A percentile compares a stretch with the other conserved stretches of the same genome.
Conservation (phyloP, 192 early-diverging fungal genomes). For the Backusella australiensis region DNA sequence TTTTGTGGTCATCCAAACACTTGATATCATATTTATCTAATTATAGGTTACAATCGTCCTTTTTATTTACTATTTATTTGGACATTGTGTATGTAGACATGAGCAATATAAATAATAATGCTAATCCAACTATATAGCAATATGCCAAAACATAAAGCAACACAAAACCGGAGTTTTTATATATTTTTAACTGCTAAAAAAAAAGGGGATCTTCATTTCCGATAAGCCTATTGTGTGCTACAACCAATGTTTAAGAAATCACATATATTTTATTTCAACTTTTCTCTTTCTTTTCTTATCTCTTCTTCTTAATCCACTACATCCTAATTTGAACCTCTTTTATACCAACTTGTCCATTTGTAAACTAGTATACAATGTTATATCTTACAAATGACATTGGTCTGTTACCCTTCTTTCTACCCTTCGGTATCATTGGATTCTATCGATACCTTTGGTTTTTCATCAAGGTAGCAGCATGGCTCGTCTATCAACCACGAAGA, state of each 20-base stretch:
- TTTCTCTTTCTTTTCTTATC: background rate
- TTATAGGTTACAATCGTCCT: background rate
- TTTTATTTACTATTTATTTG: background rate
- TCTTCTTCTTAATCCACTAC: too few relatives aligned
- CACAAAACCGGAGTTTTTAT: background rate
- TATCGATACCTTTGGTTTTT: constrained; percentile 73
- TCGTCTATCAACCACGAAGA: constrained; percentile 58
- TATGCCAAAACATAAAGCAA: background rate
- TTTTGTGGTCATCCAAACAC: too few relatives aligned
- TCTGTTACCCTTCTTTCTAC: constrained; percentile 58
- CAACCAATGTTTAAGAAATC: background rate
- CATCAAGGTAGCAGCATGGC: constrained; percentile 59
- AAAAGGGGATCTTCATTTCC: background rate
- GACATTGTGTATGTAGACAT: background rate
- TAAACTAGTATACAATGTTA: constrained; percentile 42
- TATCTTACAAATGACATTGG: constrained; percentile 60
- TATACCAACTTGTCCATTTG: background rate
- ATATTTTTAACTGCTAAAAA: background rate
- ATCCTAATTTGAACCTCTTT: background rate
- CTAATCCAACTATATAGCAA: background rate
- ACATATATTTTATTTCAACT: background rate
- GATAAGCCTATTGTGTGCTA: background rate
- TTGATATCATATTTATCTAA: background rate
- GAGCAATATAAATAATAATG: background rate
- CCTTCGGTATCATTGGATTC: constrained; percentile 66